phyloP scores from a whole-genome alignment of 345 rosid species.

The Reutealis trisperma region DNA sequence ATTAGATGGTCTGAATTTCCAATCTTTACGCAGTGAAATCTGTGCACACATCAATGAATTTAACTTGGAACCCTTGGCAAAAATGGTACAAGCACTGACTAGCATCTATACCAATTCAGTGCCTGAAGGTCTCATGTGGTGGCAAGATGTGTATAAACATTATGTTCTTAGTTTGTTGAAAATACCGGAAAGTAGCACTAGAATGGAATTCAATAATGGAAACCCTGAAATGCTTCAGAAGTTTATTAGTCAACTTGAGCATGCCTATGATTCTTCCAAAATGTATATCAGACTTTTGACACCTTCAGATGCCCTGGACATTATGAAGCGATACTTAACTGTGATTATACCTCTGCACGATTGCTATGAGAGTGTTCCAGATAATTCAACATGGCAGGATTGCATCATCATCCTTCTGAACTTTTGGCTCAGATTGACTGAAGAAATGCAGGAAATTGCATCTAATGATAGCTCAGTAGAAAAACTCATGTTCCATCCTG shows the following conservation, averaged over 20 bases:
- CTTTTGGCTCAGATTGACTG: conserved; percentile 75
- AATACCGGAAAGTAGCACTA: conserved; percentile 48
- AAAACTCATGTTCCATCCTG: conserved; percentile 48
- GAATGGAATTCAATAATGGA: conserved; percentile 41
- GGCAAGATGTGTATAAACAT: conserved; percentile 76
- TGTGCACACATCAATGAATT: conserved; percentile 53
- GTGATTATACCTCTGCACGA: conserved; percentile 48
- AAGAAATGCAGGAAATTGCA: conserved; percentile 68
- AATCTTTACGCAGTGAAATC: conserved; percentile 63
- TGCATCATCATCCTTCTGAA: conserved; percentile 73
- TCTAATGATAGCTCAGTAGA: conserved; percentile 35
- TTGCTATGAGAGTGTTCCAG: conserved; percentile 55
- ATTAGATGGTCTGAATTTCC: conserved; percentile 64
- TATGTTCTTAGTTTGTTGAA: conserved; percentile 53
- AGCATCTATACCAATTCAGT: conserved; percentile 42
- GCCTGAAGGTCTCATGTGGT: conserved; percentile 55
- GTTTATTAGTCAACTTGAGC: conserved; percentile 63
- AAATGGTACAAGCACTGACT: conserved; percentile 62
- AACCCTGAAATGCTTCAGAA: conserved; percentile 72
- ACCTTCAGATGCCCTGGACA: conserved; percentile 62
- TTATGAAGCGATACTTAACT: conserved; percentile 58
- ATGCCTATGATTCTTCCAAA: conserved; percentile 55
- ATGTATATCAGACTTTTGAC: conserved; percentile 59
- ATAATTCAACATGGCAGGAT: conserved; percentile 91
- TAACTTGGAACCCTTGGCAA: conserved; percentile 80